Evolutionary conservation across 305 asterid genomes (phyloP), one percentile per base, ranked within the genome.

Genomic region (Galium porrigens): DNA sequence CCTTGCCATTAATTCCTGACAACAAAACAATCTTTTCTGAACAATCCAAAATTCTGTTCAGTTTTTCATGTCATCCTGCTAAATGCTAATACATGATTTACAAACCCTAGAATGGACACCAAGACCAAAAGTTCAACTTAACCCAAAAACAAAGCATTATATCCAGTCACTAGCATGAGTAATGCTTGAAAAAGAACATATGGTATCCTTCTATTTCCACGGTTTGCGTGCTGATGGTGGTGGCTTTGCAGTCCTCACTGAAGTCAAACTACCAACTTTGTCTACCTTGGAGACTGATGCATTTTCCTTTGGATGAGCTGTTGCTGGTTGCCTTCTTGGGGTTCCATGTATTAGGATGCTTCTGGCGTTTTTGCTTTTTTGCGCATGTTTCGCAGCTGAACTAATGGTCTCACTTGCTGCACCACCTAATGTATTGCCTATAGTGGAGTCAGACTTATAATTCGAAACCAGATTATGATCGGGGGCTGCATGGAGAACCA

Each of bases 261-360:
- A 61, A 57, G 90, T 79, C 63, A 78, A 17, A 68, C 74, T 76
- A 17, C 82, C 82, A 10, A 75, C 34, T 14, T 73, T 71, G 22
- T 80, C 76, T 42, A 67, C 42, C 76, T 80, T 85, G 25, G 56
- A 67, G 5, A 27, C 37, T 27, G 77, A 75, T 53, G 59, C 75
- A 64, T 85, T 88, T 77, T 84, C 94, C 71, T 88, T 88, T 87
- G 81, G 74, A 63, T 81, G 76, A 11, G 72, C 76, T 22, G 29
- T 58, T n/a, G 61, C 61, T 33, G 58, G 63, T 46, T 49, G 71
- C 78, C 84, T 85, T 15, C 75, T 68, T 1, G 95, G 89, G 1
- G 95, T 88, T 61, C 86, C 95, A 58, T 81, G 94, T 56, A 84
- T 84, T 75, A 85, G 58, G 58, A 84, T 84, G 74, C 85, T 75